Evolutionary conservation across 164 flowering plant genomes (phyloP).

Genomic region (Macadamia integrifolia): DNA sequence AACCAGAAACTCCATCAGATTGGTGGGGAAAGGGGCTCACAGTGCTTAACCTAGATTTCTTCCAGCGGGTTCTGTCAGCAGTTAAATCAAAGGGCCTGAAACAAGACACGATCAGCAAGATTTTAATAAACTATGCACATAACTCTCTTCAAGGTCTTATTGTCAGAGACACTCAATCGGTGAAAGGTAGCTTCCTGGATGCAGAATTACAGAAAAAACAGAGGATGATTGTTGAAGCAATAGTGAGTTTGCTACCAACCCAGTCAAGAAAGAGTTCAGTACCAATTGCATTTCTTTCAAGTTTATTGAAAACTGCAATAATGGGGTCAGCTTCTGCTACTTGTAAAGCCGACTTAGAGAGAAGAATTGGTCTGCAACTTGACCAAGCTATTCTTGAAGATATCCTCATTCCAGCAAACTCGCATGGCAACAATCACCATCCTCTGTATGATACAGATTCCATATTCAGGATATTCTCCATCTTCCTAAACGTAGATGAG

Average conservation of each 20-base stretch:
- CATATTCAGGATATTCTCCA: slow-evolving; percentile 73
- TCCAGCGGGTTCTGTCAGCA: slow-evolving; percentile 70
- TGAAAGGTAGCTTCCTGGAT: slow-evolving; percentile 47
- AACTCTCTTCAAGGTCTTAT: slow-evolving; percentile 63
- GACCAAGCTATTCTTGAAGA: slow-evolving; percentile 98
- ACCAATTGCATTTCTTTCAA: slow-evolving; percentile 90
- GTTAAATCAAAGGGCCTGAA: slow-evolving; percentile 81
- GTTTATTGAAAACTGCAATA: slow-evolving; percentile 69
- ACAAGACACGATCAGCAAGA: slow-evolving; percentile 68
- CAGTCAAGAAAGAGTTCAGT: slow-evolving; percentile 81
- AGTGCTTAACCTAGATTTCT: slow-evolving; percentile 69
- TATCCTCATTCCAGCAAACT: slow-evolving; percentile 70
- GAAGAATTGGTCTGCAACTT: slow-evolving; percentile 83
- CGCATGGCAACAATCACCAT: slow-evolving; percentile 47
- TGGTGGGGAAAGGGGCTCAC: slow-evolving; percentile 93
- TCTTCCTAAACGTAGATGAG: slow-evolving; percentile 79
- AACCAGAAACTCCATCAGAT: slow-evolving; percentile 60
- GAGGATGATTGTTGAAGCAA: slow-evolving; percentile 62
- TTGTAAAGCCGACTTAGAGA: slow-evolving; percentile 80
- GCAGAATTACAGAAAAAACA: slow-evolving; percentile 72
- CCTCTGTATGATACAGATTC: slow-evolving; percentile 72
- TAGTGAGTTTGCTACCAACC: slow-evolving; percentile 68
- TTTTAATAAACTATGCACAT: slow-evolving; percentile 76
- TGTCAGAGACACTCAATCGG: slow-evolving; percentile 49
- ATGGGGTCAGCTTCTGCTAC: slow-evolving; percentile 54